phyloP scores from a whole-genome alignment of 768 basidiomycete species.

The Suillus ampliporus region DNA sequence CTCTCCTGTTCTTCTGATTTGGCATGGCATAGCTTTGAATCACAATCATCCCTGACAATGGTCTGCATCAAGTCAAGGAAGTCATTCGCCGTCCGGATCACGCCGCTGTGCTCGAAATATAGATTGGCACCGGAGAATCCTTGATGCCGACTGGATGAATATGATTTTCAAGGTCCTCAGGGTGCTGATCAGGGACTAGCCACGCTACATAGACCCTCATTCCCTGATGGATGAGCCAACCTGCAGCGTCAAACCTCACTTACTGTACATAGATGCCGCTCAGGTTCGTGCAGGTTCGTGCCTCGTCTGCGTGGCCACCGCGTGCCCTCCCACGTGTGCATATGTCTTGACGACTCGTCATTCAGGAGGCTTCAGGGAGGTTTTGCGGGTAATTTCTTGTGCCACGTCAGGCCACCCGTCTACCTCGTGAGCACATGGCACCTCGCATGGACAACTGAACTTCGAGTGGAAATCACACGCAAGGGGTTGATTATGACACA shows the following conservation, averaged over 20 bases:
- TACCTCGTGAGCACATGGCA: background rate
- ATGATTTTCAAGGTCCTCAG: background rate
- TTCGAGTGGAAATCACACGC: conserved; percentile 3
- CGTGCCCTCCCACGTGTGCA: conserved; percentile 7
- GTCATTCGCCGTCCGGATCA: background rate
- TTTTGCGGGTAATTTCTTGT: conserved; percentile 4
- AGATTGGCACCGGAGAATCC: background rate
- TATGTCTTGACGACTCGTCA: background rate
- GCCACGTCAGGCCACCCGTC: background rate
- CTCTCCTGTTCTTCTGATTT: conserved; percentile 8
- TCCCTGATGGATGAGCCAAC: background rate
- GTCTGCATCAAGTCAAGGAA: background rate
- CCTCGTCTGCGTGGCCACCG: conserved; percentile 7
- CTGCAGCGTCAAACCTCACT: no score
- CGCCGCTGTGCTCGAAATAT: background rate
- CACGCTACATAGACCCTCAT: background rate
- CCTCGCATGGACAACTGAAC: background rate
- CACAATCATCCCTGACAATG: background rate
- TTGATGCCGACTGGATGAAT: background rate
- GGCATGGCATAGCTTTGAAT: conserved; percentile 6
- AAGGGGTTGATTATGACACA: background rate
- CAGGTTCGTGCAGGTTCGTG: conserved; percentile 3
- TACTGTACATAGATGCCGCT: background rate
- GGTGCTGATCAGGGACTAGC: background rate
- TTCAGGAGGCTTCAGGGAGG: background rate